Base-by-base conservation (phyloP, 2,329 filamentous ascomycete species). In the Xylariaceae sp. region DNA sequence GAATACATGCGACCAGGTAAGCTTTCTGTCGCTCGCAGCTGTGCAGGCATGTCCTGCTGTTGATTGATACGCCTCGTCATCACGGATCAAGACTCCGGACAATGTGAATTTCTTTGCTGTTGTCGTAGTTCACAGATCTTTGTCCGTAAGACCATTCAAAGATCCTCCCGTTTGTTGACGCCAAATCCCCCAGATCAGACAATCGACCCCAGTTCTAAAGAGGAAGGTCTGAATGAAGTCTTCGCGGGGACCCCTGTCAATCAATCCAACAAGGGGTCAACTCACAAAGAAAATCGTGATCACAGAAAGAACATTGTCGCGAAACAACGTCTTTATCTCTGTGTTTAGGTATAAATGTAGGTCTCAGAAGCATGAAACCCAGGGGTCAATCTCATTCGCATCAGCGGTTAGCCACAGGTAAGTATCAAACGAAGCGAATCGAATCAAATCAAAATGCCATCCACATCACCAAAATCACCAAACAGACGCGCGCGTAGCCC, bases 1-100 rank as follows among this genome's bases (percentile, higher is more conserved):
- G 71, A 73, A 63, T 66, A 68, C 48, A 74, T 58, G 3, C 64
- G 63, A 30, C 58, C 52, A 9, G 67, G 65, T 3, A 63, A 54
- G 5, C 30, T 67, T 61, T 23, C 56, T 30, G 23, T 30, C 23
- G 23, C 23, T 5, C 23, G 23, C 23, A 30, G 3, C 4, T 30
- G 17, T 58, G 61, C 8, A 47, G 52, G 15, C 52, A 15, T 11
- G 53, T 17, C 1, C 39, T 37, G 53, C 13, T 59, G 58, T 44
- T 62, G 63, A 42, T 55, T 23, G 52, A 30, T 53, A 17, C 66
- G 63, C 39, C 53, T 66, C 18, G 68, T 70, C 69, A 70, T 71
- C 15, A 42, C 11, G 11, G 37, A 42, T 42, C 37, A 42, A 7
- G 37, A 42, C 11, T 13, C 4, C 37, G 37, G 1, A 30, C 23